Evolutionary conservation across 495 filamentous ascomycete genomes (phyloP), one percentile per base, ranked within the genome.

Genomic region (Penicillium lividum): DNA sequence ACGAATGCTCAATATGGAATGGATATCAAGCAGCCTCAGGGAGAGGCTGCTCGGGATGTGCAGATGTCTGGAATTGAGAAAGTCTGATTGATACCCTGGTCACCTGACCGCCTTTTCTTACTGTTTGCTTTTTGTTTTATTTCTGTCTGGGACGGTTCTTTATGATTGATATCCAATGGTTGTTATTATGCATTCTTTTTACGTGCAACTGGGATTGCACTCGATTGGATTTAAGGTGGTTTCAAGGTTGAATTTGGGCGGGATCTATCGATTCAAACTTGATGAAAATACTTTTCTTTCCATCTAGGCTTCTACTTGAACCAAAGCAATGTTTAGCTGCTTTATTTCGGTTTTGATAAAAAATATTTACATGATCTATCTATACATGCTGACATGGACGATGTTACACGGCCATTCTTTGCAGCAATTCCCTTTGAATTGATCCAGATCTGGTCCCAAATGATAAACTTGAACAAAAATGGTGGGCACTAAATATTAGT

Each of bases 1-100:
- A 45, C 55, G 18, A 54, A 63, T 13, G 54, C 55, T 52, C 65
- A 63, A 42, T 66, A 68, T 36, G 62, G 58, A 18, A 56, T 61
- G 45, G 77, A 79, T 64, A 57, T 73, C 53, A 79, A 79, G 54
- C 56, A 63, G 34, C 74, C 75, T 46, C 54, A 73, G 22, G 40
- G 61, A 0, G 68, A 72, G 43, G 42, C 64, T 34, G 51, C 61
- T 15, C 64, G 53, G 15, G 76, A 79, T 59, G 67, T 76, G 33
- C 60, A 71, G 29, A 79, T 79, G 75, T 65, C 70, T 6, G 76
- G 71, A n/a, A 67, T 66, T 6, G 73, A 73, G 56, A 73, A 73
- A 63, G 65, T 61, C 9, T 53, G 25, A 43, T 49, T 22, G 22
- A 44, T 74, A 56, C 67, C 47, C 47, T 50, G 47, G 47, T 31